Evolutionary conservation across 495 filamentous ascomycete genomes (phyloP).

Genomic region (Penicillium simplicissimum): DNA sequence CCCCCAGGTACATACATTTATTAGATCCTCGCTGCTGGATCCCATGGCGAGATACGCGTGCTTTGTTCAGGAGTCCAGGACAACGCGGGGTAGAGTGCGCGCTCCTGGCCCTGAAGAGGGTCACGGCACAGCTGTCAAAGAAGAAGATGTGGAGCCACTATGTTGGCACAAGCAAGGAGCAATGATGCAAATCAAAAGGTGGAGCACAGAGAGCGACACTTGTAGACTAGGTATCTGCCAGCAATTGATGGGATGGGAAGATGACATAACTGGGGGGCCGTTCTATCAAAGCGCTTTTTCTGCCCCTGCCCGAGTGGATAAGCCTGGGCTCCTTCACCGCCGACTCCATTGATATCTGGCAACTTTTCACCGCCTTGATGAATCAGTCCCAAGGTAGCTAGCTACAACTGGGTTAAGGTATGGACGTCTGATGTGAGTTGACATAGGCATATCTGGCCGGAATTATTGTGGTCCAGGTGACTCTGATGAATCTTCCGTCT

Average conservation of each 20-base stretch:
- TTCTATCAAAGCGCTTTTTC: not conserved
- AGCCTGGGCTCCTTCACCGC: not conserved
- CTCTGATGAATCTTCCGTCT: no score
- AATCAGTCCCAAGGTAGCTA: no score
- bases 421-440: not conserved
- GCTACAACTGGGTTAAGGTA: no score
- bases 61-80: no score
- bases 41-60: not conserved
- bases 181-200: no score
- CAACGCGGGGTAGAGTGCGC: slow-evolving; percentile 1
- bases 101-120: not conserved
- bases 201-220: not conserved
- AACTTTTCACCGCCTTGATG: slow-evolving; percentile 1
- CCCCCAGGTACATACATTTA: not conserved
- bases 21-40: not conserved
- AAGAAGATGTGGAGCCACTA: not conserved
- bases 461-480: no score
- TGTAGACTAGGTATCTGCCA: not conserved
- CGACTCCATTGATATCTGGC: not conserved
- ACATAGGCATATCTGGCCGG: not conserved
- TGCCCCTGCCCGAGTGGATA: not conserved
- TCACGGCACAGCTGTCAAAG: not conserved
- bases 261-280: not conserved
- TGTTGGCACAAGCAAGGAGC: no score
- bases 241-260: not conserved